Conservation (phyloP, 2,329 filamentous ascomycete species). For the Dactylellina leptospora region DNA sequence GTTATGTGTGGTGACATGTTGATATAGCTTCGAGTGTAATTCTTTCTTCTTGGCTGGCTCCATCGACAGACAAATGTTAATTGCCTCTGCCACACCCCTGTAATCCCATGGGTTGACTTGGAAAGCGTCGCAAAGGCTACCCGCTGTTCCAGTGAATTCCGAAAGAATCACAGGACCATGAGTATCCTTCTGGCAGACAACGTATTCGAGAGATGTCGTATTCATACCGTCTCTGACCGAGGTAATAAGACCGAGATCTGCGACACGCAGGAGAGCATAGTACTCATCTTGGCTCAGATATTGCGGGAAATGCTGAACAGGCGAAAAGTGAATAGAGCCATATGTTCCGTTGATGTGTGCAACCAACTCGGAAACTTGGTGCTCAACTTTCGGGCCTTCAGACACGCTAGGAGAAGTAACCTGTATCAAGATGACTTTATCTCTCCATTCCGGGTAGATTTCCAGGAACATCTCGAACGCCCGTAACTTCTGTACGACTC, state of each 20-base stretch:
- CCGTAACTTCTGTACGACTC: slow-evolving; percentile 94
- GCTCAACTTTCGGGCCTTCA: slow-evolving; percentile 82
- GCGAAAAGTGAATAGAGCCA: slow-evolving; percentile 86
- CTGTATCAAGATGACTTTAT: slow-evolving; percentile 91
- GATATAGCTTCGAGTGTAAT: slow-evolving; percentile 79
- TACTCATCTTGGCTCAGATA: slow-evolving; percentile 91
- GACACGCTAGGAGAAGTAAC: slow-evolving; percentile 89
- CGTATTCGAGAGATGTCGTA: slow-evolving; percentile 93
- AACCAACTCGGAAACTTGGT: slow-evolving; percentile 88
- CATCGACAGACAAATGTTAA: slow-evolving; percentile 84
- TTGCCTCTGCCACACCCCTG: slow-evolving; percentile 80
- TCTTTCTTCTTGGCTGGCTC: slow-evolving; percentile 70
- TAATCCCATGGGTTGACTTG: slow-evolving; percentile 98
- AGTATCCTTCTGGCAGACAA: slow-evolving; percentile 87
- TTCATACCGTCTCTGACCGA: slow-evolving; percentile 98
- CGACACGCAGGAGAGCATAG: slow-evolving; percentile 88
- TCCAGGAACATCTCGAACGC: slow-evolving; percentile 93
- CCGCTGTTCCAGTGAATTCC: slow-evolving; percentile 94
- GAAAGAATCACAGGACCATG: slow-evolving; percentile 91
- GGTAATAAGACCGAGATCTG: slow-evolving; percentile 91
- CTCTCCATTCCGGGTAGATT: slow-evolving; percentile 87
- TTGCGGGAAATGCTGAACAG: slow-evolving; percentile 93
- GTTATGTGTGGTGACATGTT: slow-evolving; percentile 84
- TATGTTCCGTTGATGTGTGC: slow-evolving; percentile 90
- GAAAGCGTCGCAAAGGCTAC: slow-evolving; percentile 82